Evolutionary conservation across 192 early-diverging fungal species (phyloP).

Genomic region (Cladochytrium replicatum): DNA sequence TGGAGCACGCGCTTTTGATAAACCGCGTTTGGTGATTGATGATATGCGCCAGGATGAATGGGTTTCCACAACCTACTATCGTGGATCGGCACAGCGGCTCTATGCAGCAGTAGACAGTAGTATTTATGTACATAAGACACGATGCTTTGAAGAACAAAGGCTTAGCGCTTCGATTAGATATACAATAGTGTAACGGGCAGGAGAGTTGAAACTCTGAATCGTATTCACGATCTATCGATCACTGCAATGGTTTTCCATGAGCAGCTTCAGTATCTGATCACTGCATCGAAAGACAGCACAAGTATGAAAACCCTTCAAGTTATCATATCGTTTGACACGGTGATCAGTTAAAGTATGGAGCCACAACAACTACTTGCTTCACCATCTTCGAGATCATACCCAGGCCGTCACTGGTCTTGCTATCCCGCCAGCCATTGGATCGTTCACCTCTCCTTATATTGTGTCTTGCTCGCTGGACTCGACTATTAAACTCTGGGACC

Average conservation of each 20-base stretch:
- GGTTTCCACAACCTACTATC: slow-evolving; percentile 23
- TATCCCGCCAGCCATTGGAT: slow-evolving; percentile 13
- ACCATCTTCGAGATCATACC: slow-evolving; percentile 29
- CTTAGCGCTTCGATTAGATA: slow-evolving; percentile 20
- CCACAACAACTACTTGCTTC: slow-evolving; percentile 24
- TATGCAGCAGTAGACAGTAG: slow-evolving; percentile 34
- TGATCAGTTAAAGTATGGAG: slow-evolving; percentile 43
- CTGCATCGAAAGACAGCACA: slow-evolving; percentile 38
- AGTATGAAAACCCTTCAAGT: slow-evolving; percentile 19
- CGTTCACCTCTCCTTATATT: slow-evolving; percentile 21
- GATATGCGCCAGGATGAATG: slow-evolving; percentile 36
- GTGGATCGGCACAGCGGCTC: slow-evolving; percentile 13
- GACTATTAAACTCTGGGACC: slow-evolving; percentile 38
- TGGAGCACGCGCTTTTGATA: slow-evolving; percentile 18
- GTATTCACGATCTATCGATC: slow-evolving; percentile 36
- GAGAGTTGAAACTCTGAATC: slow-evolving; percentile 20
- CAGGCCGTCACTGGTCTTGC: slow-evolving; percentile 34
- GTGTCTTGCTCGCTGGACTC: slow-evolving; percentile 37
- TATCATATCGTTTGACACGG: neutral
- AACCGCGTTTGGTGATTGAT: slow-evolving; percentile 26
- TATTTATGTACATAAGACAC: slow-evolving; percentile 21
- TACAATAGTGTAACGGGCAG: slow-evolving; percentile 35
- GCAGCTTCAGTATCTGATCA: slow-evolving; percentile 32
- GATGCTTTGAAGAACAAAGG: neutral
- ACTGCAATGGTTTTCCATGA: slow-evolving; percentile 29